A percentile compares a stretch with the other conserved stretches of the same genome.
These are phyloP conservation scores for Venturia nashicola DNA, from an alignment of 2,329 filamentous ascomycete species.

Conservation along the genomic window DNA sequence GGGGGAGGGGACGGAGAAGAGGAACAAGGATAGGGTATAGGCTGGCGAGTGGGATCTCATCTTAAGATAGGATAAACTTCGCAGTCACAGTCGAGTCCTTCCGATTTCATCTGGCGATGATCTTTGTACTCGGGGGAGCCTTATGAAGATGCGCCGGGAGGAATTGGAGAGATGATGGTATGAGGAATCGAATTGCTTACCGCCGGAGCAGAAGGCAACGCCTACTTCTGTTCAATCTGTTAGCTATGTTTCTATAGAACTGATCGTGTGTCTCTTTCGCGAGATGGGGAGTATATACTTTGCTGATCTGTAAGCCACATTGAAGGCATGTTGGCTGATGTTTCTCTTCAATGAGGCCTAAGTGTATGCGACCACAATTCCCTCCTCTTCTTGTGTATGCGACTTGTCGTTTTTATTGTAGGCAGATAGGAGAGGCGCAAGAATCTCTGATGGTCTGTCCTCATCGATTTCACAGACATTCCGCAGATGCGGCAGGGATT, in stretches of 20 bases:
- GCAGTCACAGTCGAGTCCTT: too few species aligned
- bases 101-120: background rate
- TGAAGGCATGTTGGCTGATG: constrained; percentile 49
- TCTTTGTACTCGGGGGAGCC: background rate
- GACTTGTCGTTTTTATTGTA: background rate
- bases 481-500: background rate
- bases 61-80: too few species aligned
- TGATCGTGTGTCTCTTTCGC: constrained; percentile 11
- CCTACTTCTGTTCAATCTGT: constrained; percentile 64
- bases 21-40: too few species aligned
- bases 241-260: constrained; percentile 14
- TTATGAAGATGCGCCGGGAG: background rate
- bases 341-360: background rate
- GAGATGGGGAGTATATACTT: constrained; percentile 47
- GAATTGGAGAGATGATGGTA: background rate
- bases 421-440: background rate
- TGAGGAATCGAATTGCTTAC: constrained; percentile 45
- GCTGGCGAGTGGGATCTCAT: background rate
- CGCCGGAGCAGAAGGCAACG: constrained; percentile 93
- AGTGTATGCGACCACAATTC: background rate
- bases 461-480: background rate
- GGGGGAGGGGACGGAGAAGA: too few species aligned
- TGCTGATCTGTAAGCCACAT: constrained; percentile 97
- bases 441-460: background rate
- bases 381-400: background rate